These are phyloP conservation scores for Fusarium clavum DNA, from an alignment of 2,329 filamentous ascomycete genomes.

Conservation along the genomic window DNA sequence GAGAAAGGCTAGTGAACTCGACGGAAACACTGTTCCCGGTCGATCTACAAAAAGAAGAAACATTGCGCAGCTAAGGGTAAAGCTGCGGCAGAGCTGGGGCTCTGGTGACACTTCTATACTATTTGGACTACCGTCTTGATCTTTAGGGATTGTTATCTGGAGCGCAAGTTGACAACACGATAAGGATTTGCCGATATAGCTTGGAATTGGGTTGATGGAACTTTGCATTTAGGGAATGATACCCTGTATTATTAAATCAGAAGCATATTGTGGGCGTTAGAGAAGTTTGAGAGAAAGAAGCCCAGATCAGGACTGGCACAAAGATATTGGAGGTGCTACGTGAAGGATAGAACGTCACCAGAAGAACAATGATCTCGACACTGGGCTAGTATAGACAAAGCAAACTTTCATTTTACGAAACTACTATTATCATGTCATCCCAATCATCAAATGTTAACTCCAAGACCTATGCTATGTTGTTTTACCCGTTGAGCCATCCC, in stretches of 20 bases:
- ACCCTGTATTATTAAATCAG: not conserved
- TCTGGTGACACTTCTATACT: not conserved
- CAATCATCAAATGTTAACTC: conserved; percentile 21
- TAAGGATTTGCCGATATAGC: not conserved
- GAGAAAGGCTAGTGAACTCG: not conserved
- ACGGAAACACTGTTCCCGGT: not conserved
- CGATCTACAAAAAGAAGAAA: not conserved
- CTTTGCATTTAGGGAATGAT: not conserved
- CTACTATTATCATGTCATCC: conserved; percentile 15
- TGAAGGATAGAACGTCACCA: not conserved
- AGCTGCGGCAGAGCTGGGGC: not conserved
- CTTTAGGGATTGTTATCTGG: not conserved
- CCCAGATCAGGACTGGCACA: not conserved
- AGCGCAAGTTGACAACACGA: not conserved
- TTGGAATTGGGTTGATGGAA: not conserved
- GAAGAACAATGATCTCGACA: not conserved
- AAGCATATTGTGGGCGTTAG: not conserved
- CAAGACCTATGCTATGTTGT: conserved; percentile 5
- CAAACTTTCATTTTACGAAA: conserved; percentile 19
- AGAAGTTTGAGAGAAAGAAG: not conserved
- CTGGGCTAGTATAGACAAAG: not conserved
- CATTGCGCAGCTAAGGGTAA: not conserved
- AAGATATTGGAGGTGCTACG: not conserved
- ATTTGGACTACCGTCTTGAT: not conserved
- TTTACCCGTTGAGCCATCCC: not conserved